phyloP scores from a whole-genome alignment of 2,329 filamentous ascomycete genomes.

The Colletotrichum scovillei region DNA sequence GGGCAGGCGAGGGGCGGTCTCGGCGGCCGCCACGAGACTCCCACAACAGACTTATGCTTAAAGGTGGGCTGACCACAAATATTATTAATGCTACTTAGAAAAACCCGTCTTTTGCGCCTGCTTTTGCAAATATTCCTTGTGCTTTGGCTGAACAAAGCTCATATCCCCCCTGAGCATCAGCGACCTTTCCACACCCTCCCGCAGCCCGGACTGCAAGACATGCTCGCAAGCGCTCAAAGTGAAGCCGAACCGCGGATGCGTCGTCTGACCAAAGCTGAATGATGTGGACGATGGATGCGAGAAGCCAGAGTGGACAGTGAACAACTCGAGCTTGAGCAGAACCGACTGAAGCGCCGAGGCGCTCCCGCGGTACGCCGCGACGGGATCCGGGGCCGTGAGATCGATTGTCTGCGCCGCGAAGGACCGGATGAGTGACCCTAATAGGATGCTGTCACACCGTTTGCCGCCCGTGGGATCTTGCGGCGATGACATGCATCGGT shows the following conservation, averaged over 20 bases:
- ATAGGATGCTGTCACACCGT: slow-evolving; percentile 27
- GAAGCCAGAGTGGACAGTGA: slow-evolving; percentile 17
- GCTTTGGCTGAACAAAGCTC: slow-evolving; percentile 3
- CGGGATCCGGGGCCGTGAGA: neutral
- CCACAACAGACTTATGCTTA: too few species aligned
- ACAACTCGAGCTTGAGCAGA: slow-evolving; percentile 14
- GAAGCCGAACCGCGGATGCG: neutral
- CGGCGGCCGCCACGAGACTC: too few species aligned
- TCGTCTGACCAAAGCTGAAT: neutral
- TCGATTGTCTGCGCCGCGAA: slow-evolving; percentile 7
- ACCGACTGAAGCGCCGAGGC: slow-evolving; percentile 11
- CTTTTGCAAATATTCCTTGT: slow-evolving; percentile 19
- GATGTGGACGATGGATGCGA: neutral
- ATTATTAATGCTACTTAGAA: neutral
- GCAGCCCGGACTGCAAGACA: neutral
- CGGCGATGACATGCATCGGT: slow-evolving; percentile 20
- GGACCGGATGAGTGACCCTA: slow-evolving; percentile 27
- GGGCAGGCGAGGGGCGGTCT: too few species aligned
- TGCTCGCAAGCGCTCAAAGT: slow-evolving; percentile 18
- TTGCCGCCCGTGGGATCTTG: slow-evolving; percentile 1
- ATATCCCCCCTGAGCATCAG: neutral
- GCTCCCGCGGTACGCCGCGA: slow-evolving; percentile 16
- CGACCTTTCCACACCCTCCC: slow-evolving; percentile 6
- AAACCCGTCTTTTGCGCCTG: slow-evolving; percentile 18
- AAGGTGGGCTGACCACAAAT: neutral